Evolutionary conservation across 2,329 filamentous ascomycete genomes (phyloP).

Genomic region (Calonectria pseudoturangicola): DNA sequence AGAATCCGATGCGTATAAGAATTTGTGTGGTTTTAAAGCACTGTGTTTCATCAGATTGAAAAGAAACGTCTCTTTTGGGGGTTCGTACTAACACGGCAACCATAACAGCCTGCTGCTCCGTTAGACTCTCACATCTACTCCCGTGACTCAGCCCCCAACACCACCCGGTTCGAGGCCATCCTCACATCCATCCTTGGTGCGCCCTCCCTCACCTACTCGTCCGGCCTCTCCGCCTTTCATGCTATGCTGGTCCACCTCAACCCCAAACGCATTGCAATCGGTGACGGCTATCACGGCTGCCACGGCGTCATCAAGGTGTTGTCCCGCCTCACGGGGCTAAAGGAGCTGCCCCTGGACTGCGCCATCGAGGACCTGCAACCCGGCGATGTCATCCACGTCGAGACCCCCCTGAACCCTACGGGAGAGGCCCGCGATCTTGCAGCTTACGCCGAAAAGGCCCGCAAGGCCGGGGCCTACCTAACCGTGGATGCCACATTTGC

Average conservation of each 20-base stretch:
- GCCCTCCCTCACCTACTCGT: constrained; percentile 85
- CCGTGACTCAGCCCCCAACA: constrained; percentile 85
- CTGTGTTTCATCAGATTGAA: too few species aligned
- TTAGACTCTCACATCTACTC: constrained; percentile 87
- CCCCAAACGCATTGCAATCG: constrained; percentile 88
- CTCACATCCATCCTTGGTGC: constrained; percentile 83
- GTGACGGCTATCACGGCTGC: constrained; percentile 93
- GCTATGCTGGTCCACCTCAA: constrained; percentile 89
- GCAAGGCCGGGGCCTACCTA: constrained; percentile 82
- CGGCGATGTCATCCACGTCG: constrained; percentile 92
- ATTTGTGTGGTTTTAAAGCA: too few species aligned
- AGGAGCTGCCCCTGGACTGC: constrained; percentile 83
- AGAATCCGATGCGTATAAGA: too few species aligned
- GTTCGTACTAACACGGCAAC: constrained; percentile 43
- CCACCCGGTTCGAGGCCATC: constrained; percentile 88
- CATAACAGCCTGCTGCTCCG: constrained; percentile 67
- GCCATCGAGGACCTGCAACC: constrained; percentile 78
- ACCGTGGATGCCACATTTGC: constrained; percentile 95
- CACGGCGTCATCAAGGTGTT: constrained; percentile 88
- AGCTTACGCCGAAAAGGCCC: constrained; percentile 83
- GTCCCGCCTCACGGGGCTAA: constrained; percentile 83
- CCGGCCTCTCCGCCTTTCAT: constrained; percentile 91
- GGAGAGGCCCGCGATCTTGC: constrained; percentile 86
- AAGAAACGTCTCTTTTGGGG: neutral
- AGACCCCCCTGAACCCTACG: constrained; percentile 94